Evolutionary conservation across 2,329 filamentous ascomycete genomes (phyloP).

Genomic region (Fusarium nygamai): DNA sequence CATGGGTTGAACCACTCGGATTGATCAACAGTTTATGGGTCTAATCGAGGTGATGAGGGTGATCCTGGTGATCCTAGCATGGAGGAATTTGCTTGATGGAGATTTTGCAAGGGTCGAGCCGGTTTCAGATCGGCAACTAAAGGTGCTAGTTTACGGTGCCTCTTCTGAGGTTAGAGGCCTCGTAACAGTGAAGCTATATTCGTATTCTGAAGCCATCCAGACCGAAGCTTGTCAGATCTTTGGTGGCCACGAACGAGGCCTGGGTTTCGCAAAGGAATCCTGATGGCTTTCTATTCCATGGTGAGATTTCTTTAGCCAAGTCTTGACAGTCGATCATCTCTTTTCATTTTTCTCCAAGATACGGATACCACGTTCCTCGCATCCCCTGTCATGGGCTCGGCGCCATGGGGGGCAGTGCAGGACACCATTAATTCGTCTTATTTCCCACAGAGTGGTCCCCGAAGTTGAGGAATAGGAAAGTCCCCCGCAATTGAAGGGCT

Average conservation of each 20-base stretch:
- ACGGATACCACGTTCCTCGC: neutral
- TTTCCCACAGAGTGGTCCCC: conserved; percentile 15
- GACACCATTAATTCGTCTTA: conserved; percentile 21
- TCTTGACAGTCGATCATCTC: neutral
- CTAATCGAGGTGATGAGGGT: neutral
- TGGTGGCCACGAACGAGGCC: too few relatives aligned
- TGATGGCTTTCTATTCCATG: neutral
- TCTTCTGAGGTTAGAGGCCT: neutral
- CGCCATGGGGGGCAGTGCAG: conserved; percentile 29
- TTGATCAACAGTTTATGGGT: neutral
- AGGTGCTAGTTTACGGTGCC: neutral
- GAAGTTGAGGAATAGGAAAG: conserved; percentile 1
- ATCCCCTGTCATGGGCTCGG: conserved; percentile 34
- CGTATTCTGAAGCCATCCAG: neutral
- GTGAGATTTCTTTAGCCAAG: neutral
- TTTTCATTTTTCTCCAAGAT: neutral
- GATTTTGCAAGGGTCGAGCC: conserved; percentile 25
- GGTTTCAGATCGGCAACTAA: conserved; percentile 26
- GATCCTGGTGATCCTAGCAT: conserved; percentile 2
- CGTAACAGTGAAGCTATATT: neutral
- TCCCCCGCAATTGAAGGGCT: conserved; percentile 19
- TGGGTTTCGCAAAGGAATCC: neutral
- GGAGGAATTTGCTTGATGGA: conserved; percentile 4
- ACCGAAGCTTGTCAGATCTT: neutral
- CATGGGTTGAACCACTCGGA: neutral